A percentile compares a stretch with the other conserved stretches of the same genome.
Evolutionary conservation across 495 filamentous ascomycete genomes (phyloP).

Genomic region (Polyplosphaeria fusca): DNA sequence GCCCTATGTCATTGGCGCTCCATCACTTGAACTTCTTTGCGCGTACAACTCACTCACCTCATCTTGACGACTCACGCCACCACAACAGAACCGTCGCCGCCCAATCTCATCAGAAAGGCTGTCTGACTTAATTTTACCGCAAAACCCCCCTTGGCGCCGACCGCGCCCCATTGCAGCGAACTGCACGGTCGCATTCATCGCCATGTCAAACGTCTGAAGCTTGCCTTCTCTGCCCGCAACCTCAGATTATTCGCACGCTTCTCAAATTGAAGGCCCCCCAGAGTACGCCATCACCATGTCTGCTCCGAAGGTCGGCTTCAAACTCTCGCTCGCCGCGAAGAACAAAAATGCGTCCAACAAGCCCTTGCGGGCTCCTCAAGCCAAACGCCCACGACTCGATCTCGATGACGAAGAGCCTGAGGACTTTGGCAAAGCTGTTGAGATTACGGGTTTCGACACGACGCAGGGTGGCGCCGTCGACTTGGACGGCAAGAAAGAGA

Average conservation of each 20-base stretch:
- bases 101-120: no score
- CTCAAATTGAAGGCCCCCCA: background rate
- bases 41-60: no score
- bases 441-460: conserved; percentile 21
- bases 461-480: conserved; percentile 25
- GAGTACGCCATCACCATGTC: background rate
- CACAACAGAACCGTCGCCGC: no score
- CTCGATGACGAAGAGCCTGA: conserved; percentile 28
- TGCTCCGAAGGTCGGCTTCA: conserved; percentile 20
- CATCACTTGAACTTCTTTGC: conserved; percentile 6
- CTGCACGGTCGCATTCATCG: no score
- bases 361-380: background rate
- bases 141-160: no score
- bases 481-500: background rate
- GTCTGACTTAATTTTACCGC: no score
- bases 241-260: no score
- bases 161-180: no score
- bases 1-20: conserved; percentile 5
- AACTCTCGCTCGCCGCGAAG: conserved; percentile 25
- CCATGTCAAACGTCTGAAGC: no score
- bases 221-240: no score
- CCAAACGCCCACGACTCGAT: conserved; percentile 16
- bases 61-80: background rate
- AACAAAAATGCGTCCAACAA: conserved; percentile 9
- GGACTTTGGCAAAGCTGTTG: background rate